Conservation (phyloP, 2,329 filamentous ascomycete species). For the Cordyceps militaris region DNA sequence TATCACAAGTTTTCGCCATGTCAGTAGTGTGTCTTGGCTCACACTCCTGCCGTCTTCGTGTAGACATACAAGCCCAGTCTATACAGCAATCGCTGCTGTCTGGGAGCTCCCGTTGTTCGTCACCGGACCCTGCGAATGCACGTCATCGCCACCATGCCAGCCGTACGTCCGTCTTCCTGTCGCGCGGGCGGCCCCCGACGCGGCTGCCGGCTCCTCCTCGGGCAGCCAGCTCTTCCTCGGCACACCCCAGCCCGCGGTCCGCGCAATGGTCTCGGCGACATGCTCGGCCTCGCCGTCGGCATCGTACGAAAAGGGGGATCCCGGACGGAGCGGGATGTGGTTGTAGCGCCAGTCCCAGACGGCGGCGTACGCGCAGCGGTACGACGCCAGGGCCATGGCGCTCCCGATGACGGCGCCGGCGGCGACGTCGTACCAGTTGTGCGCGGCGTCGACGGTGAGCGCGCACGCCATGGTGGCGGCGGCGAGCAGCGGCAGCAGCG, state of each 20-base stretch:
- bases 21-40: too few relatives aligned
- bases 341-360: conserved; percentile 64
- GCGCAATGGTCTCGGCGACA: conserved; percentile 10
- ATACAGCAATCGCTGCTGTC: background rate
- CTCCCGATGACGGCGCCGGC: conserved; percentile 58
- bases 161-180: background rate
- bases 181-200: background rate
- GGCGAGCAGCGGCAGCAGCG: conserved; percentile 52
- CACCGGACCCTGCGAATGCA: background rate
- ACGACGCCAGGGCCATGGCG: conserved; percentile 53
- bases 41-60: too few relatives aligned
- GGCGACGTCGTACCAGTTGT: conserved; percentile 65
- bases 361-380: conserved; percentile 59
- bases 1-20: too few relatives aligned
- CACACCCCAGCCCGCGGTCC: conserved; percentile 15
- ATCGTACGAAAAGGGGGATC: conserved; percentile 26
- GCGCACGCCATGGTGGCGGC: conserved; percentile 54
- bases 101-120: background rate
- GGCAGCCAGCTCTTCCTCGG: conserved; percentile 14
- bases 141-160: background rate
- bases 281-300: conserved; percentile 7
- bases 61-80: too few relatives aligned
- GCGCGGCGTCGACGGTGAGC: conserved; percentile 57
- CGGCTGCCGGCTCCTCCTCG: background rate
- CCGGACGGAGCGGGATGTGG: conserved; percentile 54